A percentile compares a stretch with the other conserved stretches of the same genome.
Evolutionary conservation across 306 rosid genomes (phyloP).

Genomic region (Cicer chorassanicum): DNA sequence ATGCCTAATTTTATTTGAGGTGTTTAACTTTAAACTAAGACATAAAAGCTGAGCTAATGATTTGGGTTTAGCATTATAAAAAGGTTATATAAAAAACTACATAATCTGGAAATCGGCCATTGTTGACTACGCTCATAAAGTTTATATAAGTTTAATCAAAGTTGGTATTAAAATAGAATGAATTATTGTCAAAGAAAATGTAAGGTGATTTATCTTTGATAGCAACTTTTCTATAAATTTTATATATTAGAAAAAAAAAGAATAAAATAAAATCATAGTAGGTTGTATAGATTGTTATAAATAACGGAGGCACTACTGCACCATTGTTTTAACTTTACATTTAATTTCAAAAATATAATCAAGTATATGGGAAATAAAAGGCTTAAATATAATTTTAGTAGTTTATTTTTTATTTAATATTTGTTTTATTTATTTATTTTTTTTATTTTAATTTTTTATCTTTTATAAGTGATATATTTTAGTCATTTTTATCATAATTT

Average conservation of each 20-base stretch:
- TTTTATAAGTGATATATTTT: too few relatives aligned
- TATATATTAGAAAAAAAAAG: not conserved
- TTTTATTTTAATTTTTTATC: too few relatives aligned
- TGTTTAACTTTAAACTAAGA: conserved; percentile 18
- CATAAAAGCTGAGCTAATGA: conserved; percentile 45
- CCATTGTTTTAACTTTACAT: not conserved
- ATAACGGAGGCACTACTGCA: not conserved
- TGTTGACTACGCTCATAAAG: conserved; percentile 46
- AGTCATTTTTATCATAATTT: too few relatives aligned
- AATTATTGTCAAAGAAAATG: conserved; percentile 35
- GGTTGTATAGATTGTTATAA: not conserved
- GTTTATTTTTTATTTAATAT: too few relatives aligned
- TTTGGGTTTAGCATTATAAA: conserved; percentile 16
- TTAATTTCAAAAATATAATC: too few relatives aligned
- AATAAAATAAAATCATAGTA: not conserved
- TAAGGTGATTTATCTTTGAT: conserved; percentile 39
- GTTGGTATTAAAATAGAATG: conserved; percentile 34
- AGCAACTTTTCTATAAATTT: conserved; percentile 15
- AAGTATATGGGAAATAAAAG: too few relatives aligned
- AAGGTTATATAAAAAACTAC: conserved; percentile 25
- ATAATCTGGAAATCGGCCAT: conserved; percentile 44
- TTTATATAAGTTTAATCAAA: conserved; percentile 45
- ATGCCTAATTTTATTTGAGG: conserved; percentile 43
- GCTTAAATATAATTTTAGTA: too few relatives aligned
- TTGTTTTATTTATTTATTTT: too few relatives aligned